These are phyloP conservation scores for Fereydounia khargensis DNA, from an alignment of 1,284 basidiomycete species.

Conservation along the genomic window DNA sequence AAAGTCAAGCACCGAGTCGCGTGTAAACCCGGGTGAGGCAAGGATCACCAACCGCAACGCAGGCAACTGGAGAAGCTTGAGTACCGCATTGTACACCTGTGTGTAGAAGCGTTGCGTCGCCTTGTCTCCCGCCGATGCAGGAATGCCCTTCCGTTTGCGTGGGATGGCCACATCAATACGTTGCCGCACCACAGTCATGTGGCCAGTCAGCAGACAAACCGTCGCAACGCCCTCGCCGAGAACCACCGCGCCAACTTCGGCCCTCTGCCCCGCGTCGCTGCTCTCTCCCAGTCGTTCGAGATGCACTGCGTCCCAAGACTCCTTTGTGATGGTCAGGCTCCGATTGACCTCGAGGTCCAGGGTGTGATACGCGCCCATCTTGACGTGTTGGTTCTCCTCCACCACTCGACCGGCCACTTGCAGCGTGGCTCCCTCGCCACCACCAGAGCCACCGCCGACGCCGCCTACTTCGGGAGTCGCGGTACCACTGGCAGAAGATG, in stretches of 20 bases:
- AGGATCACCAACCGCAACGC: conserved; percentile 85
- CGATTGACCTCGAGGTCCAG: conserved; percentile 88
- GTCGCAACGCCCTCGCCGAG: conserved; percentile 88
- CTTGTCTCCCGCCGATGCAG: conserved; percentile 45
- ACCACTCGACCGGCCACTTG: conserved; percentile 85
- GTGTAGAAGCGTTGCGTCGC: conserved; percentile 68
- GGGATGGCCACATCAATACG: conserved; percentile 87
- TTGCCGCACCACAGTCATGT: conserved; percentile 93
- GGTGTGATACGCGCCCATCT: conserved; percentile 92
- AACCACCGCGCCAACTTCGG: conserved; percentile 93
- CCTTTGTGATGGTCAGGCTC: conserved; percentile 88
- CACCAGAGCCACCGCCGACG: conserved; percentile 21
- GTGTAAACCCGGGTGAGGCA: conserved; percentile 92
- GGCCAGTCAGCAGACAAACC: conserved; percentile 89
- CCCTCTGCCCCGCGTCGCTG: conserved; percentile 84
- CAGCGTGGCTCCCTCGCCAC: conserved; percentile 62
- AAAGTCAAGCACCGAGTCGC: conserved; percentile 83
- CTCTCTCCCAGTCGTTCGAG: conserved; percentile 79
- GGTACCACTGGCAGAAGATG: conserved; percentile 8
- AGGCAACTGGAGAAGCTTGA: conserved; percentile 83
- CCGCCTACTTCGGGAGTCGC: conserved; percentile 31
- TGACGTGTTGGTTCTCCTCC: conserved; percentile 87
- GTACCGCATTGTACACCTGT: conserved; percentile 80
- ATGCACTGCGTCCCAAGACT: conserved; percentile 86
- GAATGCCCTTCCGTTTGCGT: conserved; percentile 65